These are phyloP conservation scores for Cystofilobasidium ferigula DNA, from an alignment of 768 basidiomycete species.

Conservation along the genomic window DNA sequence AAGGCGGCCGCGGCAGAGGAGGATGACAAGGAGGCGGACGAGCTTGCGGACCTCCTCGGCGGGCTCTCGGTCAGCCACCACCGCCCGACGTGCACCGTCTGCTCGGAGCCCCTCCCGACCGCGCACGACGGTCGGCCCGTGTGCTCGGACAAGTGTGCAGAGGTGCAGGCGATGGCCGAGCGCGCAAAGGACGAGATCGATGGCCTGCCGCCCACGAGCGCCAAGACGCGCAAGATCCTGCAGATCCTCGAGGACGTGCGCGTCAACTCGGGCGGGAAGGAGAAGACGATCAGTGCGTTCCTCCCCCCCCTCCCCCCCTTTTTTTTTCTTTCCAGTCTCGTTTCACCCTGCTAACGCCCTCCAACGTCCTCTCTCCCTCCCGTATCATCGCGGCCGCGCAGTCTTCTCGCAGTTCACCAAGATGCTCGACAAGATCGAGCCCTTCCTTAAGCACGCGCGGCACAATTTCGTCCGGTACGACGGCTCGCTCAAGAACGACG, in stretches of 20 bases:
- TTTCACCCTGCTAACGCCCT: not conserved
- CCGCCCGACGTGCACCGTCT: conserved; percentile 63
- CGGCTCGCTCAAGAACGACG: conserved; percentile 65
- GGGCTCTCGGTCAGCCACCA: conserved; percentile 53
- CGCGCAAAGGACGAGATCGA: conserved; percentile 29
- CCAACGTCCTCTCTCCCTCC: not conserved
- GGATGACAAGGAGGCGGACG: conserved; percentile 51
- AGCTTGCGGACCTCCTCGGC: conserved; percentile 62
- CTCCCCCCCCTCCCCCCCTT: not conserved
- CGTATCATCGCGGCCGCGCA: not conserved
- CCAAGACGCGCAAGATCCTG: conserved; percentile 77
- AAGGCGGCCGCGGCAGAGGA: conserved; percentile 49
- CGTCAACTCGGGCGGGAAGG: conserved; percentile 46
- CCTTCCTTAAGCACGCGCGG: conserved; percentile 59
- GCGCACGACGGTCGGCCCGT: not conserved
- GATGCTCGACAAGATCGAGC: conserved; percentile 74
- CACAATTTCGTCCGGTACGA: conserved; percentile 79
- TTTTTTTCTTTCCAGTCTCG: not conserved
- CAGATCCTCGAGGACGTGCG: conserved; percentile 59
- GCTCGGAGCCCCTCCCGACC: conserved; percentile 41
- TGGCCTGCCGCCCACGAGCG: conserved; percentile 56
- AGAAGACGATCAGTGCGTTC: conserved; percentile 72
- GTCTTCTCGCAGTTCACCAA: conserved; percentile 67
- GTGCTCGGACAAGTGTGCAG: conserved; percentile 8
- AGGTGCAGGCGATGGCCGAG: conserved; percentile 10